These are phyloP conservation scores for Colletotrichum eremochloae DNA, from an alignment of 2,329 filamentous ascomycete genomes.

Conservation along the genomic window DNA sequence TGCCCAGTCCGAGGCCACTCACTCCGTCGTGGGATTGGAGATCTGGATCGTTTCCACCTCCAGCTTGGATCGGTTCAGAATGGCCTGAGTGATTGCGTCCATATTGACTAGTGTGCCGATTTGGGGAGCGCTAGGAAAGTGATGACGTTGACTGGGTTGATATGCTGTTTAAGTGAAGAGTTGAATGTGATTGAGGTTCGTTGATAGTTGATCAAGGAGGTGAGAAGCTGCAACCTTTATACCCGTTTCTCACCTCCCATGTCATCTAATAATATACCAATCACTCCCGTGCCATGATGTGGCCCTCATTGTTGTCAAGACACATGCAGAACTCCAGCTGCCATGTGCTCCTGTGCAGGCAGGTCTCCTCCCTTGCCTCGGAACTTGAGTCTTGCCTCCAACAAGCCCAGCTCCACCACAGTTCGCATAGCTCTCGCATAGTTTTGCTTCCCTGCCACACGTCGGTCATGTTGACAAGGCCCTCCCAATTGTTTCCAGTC, in stretches of 20 bases:
- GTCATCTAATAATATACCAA: conserved; percentile 28
- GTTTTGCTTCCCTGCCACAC: conserved; percentile 26
- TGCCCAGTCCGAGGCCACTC: conserved; percentile 33
- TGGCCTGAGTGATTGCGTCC: conserved; percentile 48
- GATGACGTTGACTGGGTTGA: conserved; percentile 26
- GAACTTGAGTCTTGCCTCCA: conserved; percentile 32
- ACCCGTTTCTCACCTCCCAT: conserved; percentile 11
- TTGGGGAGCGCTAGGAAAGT: conserved; percentile 20
- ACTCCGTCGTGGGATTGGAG: conserved; percentile 49
- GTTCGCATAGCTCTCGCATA: conserved; percentile 40
- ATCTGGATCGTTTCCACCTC: conserved; percentile 50
- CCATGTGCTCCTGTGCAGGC: conserved; percentile 28
- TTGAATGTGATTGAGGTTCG: background rate
- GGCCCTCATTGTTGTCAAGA: conserved; percentile 24
- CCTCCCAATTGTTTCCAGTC: conserved; percentile 10
- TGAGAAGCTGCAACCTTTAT: conserved; percentile 27
- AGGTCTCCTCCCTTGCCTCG: conserved; percentile 28
- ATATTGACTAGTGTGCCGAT: conserved; percentile 41
- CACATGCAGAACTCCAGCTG: conserved; percentile 36
- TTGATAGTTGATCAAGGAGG: background rate
- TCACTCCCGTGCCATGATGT: conserved; percentile 15
- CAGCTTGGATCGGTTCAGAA: conserved; percentile 48
- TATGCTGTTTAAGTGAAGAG: conserved; percentile 20
- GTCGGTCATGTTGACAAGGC: conserved; percentile 21
- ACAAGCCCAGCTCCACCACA: conserved; percentile 25